Conservation (phyloP, 2,329 filamentous ascomycete genomes). For the Colletotrichum tropicicola region DNA sequence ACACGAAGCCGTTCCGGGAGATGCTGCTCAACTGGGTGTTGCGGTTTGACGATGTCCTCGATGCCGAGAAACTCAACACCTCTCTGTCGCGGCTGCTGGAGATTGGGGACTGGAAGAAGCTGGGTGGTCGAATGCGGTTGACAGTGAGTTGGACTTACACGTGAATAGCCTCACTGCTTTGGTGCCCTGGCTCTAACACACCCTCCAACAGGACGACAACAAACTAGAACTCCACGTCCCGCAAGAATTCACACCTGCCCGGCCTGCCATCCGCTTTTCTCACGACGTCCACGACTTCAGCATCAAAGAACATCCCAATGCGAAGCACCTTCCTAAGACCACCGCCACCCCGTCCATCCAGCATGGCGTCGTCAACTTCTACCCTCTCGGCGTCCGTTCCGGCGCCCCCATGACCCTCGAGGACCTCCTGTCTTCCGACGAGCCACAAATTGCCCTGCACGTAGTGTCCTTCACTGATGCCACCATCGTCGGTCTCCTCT, state of each 20-base stretch:
- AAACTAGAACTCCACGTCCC: conserved; percentile 45
- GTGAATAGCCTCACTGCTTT: not conserved
- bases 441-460: conserved; percentile 56
- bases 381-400: conserved; percentile 27
- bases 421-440: conserved; percentile 51
- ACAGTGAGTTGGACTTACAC: conserved; percentile 37
- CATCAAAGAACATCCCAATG: conserved; percentile 52
- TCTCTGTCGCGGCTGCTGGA: conserved; percentile 48
- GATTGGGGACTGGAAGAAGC: conserved; percentile 54
- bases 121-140: conserved; percentile 53
- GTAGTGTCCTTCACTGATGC: conserved; percentile 58
- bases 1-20: conserved; percentile 33
- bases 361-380: conserved; percentile 28
- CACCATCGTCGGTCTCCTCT: conserved; percentile 56
- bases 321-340: conserved; percentile 43
- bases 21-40: conserved; percentile 45
- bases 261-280: conserved; percentile 51
- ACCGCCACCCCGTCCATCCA: conserved; percentile 32
- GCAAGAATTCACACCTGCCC: conserved; percentile 36
- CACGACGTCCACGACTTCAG: conserved; percentile 44
- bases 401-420: conserved; percentile 37
- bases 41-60: conserved; percentile 56
- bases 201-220: conserved; percentile 26
- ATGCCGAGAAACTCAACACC: conserved; percentile 45
- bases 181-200: not conserved